Evolutionary conservation across 805 yeast species (phyloP).

Genomic region (Candida manassasensis): DNA sequence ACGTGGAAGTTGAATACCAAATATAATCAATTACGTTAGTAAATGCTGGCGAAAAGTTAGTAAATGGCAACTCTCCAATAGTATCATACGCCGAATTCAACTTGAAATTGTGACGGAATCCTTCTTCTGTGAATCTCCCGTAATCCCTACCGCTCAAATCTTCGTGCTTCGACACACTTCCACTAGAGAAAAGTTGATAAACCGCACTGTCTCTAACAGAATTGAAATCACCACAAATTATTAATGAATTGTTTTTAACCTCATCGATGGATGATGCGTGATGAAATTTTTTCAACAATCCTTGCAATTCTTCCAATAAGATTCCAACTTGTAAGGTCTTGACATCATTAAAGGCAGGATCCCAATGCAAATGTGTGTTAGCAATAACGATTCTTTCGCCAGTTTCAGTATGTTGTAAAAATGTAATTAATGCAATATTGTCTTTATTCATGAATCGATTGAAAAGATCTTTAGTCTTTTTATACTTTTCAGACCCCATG

Average conservation of each 20-base stretch:
- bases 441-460: conserved; percentile 96
- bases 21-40: conserved; percentile 92
- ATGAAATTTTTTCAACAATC: conserved; percentile 47
- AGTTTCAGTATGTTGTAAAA: conserved; percentile 67
- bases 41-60: conserved; percentile 90
- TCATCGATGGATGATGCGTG: conserved; percentile 46
- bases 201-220: conserved; percentile 87
- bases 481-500: conserved; percentile 78
- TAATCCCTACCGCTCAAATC: conserved; percentile 86
- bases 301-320: conserved; percentile 80
- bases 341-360: conserved; percentile 93
- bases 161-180: conserved; percentile 69
- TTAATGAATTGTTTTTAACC: conserved; percentile 60
- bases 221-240: conserved; percentile 95
- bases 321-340: conserved; percentile 94
- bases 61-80: conserved; percentile 87
- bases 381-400: conserved; percentile 72
- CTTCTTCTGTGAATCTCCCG: conserved; percentile 86
- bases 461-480: conserved; percentile 89
- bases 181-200: conserved; percentile 80
- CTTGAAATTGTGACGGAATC: conserved; percentile 76
- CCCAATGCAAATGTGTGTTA: conserved; percentile 97
- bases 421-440: conserved; percentile 76
- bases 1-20: conserved; percentile 83
- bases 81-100: conserved; percentile 80